Evolutionary conservation across 768 basidiomycete genomes (phyloP).

Genomic region (Mycena olivaceomarginata): DNA sequence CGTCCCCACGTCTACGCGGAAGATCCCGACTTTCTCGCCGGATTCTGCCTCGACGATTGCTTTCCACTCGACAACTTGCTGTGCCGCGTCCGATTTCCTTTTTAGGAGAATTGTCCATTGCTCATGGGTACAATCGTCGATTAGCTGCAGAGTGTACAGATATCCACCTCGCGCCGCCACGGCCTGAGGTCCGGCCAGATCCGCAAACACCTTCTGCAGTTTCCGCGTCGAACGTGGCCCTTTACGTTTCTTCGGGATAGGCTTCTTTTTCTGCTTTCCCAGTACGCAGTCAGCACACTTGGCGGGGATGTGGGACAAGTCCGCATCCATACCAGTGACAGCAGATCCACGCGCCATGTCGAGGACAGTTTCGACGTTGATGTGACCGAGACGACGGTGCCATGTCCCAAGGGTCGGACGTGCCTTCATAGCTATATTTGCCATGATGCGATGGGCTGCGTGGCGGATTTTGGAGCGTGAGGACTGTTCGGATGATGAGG

Average conservation of each 20-base stretch:
- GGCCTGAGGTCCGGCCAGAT: constrained; percentile 22
- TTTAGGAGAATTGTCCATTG: constrained; percentile 17
- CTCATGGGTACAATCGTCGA: constrained; percentile 11
- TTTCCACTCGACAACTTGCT: background rate
- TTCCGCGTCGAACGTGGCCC: constrained; percentile 8
- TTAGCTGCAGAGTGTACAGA: constrained; percentile 21
- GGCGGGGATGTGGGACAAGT: too few relatives aligned
- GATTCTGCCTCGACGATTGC: background rate
- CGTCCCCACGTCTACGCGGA: too few relatives aligned
- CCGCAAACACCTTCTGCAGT: background rate
- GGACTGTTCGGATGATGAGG: too few relatives aligned
- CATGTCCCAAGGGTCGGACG: background rate
- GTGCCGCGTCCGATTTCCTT: background rate
- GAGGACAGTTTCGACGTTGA: constrained; percentile 8
- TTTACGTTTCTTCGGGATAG: constrained; percentile 9
- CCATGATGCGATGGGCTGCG: background rate
- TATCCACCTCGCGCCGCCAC: constrained; percentile 8
- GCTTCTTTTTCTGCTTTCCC: constrained; percentile 27
- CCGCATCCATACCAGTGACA: background rate
- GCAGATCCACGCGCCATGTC: constrained; percentile 20
- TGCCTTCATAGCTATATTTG: constrained; percentile 8
- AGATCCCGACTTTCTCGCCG: too few relatives aligned
- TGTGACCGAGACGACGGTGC: constrained; percentile 8
- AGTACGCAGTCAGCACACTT: constrained; percentile 23
- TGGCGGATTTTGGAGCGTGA: too few relatives aligned